A percentile compares a stretch with the other conserved stretches of the same genome.
Conservation (phyloP, 495 filamentous ascomycete genomes). For the Hyaloscypha hepaticicola region DNA sequence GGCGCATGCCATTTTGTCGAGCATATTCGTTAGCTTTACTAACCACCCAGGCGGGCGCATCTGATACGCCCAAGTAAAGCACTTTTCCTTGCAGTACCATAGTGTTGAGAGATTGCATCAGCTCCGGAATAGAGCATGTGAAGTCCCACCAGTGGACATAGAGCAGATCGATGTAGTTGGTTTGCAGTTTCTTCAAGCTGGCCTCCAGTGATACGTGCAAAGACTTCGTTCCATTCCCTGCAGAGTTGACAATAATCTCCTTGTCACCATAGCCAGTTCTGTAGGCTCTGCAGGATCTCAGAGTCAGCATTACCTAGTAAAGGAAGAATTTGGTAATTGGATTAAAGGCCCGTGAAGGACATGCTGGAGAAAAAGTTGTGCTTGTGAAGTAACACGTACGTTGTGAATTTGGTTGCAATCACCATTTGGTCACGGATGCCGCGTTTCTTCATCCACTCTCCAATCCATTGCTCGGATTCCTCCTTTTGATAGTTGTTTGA, state of each 20-base stretch:
- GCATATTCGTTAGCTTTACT: slow-evolving; percentile 67
- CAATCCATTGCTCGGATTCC: slow-evolving; percentile 70
- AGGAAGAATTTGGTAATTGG: no score
- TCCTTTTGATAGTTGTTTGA: slow-evolving; percentile 38
- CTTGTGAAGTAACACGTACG: slow-evolving; percentile 22
- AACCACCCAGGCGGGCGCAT: slow-evolving; percentile 72
- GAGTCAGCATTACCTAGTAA: no score
- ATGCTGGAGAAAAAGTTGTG: no score
- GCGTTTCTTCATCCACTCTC: slow-evolving; percentile 67
- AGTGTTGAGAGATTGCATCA: slow-evolving; percentile 67
- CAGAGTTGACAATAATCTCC: slow-evolving; percentile 54
- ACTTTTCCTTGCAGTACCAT: slow-evolving; percentile 63
- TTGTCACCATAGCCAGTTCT: slow-evolving; percentile 36
- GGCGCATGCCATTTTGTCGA: slow-evolving; percentile 59
- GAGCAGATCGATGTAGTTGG: slow-evolving; percentile 62
- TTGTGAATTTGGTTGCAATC: slow-evolving; percentile 71
- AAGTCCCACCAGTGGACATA: slow-evolving; percentile 70
- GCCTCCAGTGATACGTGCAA: slow-evolving; percentile 52
- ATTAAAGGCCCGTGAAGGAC: no score
- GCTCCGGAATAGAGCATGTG: slow-evolving; percentile 54
- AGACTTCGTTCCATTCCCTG: slow-evolving; percentile 60
- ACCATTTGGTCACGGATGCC: slow-evolving; percentile 59
- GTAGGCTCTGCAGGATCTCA: slow-evolving; percentile 26
- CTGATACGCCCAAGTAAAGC: slow-evolving; percentile 66
- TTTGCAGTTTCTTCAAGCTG: slow-evolving; percentile 60